phyloP scores from a whole-genome alignment of 2,329 filamentous ascomycete genomes.

The Claviceps capensis region DNA sequence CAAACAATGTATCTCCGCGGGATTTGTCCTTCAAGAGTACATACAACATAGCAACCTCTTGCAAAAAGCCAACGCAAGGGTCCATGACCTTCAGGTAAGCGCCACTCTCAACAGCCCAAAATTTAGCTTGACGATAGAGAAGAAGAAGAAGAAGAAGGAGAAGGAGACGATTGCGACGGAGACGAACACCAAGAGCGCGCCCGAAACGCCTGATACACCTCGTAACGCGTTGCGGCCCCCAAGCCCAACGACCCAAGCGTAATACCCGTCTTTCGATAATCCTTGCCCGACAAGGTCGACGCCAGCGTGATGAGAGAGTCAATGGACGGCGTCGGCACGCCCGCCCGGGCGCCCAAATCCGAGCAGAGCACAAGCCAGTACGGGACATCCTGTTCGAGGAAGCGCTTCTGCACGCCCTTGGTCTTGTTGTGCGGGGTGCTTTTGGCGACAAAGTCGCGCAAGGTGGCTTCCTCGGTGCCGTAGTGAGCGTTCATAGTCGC shows the following conservation, averaged over 20 bases:
- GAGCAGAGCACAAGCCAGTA: too few relatives aligned
- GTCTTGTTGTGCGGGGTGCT: constrained; percentile 6
- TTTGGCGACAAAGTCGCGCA: constrained; percentile 5
- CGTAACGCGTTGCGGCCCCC: neutral
- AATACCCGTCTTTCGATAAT: constrained; percentile 1
- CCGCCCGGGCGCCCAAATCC: too few relatives aligned
- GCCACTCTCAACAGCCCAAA: too few relatives aligned
- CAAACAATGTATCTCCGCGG: too few relatives aligned
- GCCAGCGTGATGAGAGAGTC: constrained; percentile 6
- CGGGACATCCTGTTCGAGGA: too few relatives aligned
- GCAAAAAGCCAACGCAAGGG: too few relatives aligned
- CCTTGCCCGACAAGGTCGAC: constrained; percentile 4
- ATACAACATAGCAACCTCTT: too few relatives aligned
- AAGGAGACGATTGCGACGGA: neutral
- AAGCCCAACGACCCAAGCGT: constrained; percentile 5
- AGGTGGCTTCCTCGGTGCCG: neutral
- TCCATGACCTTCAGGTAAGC: too few relatives aligned
- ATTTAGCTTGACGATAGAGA: neutral
- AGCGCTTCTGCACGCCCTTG: constrained; percentile 3
- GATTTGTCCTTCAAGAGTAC: too few relatives aligned
- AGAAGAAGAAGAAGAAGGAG: neutral
- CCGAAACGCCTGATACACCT: neutral
- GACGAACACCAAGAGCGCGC: neutral
- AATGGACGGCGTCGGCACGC: constrained; percentile 3
- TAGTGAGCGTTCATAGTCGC: neutral